Percentiles rank a stretch among this genome's conserved stretches.
Evolutionary conservation across 169 alveolate species (phyloP).

Genomic region (Eimeria brunetti): DNA sequence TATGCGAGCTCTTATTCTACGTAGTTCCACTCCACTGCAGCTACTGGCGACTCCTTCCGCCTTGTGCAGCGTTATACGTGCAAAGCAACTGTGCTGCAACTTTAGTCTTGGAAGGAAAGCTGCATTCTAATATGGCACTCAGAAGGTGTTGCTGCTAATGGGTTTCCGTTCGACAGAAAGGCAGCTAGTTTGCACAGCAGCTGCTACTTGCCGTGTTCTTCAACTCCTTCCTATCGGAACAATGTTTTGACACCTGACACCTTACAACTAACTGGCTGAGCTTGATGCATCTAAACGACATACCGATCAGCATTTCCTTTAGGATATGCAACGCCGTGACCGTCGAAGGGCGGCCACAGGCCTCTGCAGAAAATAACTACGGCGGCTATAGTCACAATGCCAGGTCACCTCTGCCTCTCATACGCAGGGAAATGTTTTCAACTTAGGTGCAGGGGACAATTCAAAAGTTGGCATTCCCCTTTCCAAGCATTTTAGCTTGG

Average conservation of each 20-base stretch:
- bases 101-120: not conserved
- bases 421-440: too few species aligned
- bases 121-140: not conserved
- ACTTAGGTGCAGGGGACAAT: not conserved
- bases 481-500: not conserved
- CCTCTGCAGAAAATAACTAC: not conserved
- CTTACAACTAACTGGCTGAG: not conserved
- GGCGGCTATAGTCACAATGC: too few species aligned
- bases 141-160: too few species aligned
- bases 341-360: not conserved
- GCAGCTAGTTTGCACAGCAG: too few species aligned
- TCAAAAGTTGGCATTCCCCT: not conserved
- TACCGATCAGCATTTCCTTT: not conserved
- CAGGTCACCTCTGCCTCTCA: too few species aligned
- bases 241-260: not conserved
- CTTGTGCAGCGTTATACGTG: not conserved
- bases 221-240: not conserved
- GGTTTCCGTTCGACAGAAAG: too few species aligned
- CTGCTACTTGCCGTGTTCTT: too few species aligned
- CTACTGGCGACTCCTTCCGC: not conserved
- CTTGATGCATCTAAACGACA: not conserved
- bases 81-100: not conserved
- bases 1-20: not conserved
- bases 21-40: not conserved
- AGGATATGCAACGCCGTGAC: not conserved